phyloP scores from a whole-genome alignment of 2,329 filamentous ascomycete species.

The Hawksworthiomyces lignivorus region DNA sequence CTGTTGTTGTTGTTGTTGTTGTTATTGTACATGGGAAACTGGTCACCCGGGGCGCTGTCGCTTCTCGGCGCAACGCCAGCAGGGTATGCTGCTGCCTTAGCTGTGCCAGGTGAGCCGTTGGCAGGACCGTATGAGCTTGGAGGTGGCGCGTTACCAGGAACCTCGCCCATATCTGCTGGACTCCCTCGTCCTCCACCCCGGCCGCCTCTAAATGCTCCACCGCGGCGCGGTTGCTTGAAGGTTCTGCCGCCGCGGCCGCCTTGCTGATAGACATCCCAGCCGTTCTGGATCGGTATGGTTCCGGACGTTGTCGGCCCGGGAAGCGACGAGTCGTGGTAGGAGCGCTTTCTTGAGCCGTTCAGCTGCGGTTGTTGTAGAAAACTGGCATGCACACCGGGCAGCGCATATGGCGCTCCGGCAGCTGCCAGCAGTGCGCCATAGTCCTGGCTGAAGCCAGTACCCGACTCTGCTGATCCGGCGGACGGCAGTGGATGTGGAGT shows the following conservation, averaged over 20 bases:
- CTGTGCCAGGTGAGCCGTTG: too few relatives aligned
- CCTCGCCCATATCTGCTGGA: too few relatives aligned
- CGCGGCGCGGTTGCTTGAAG: constrained; percentile 54
- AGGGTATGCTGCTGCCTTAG: too few relatives aligned
- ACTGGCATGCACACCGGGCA: too few relatives aligned
- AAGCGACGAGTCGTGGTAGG: constrained; percentile 37
- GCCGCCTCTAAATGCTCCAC: constrained; percentile 25
- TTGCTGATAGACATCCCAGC: constrained; percentile 31
- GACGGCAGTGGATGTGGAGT: neutral
- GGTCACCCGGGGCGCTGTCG: constrained; percentile 35
- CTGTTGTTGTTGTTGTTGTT: neutral
- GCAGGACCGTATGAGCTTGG: too few relatives aligned
- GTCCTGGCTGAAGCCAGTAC: neutral
- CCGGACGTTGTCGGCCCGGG: neutral
- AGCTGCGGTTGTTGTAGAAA: too few relatives aligned
- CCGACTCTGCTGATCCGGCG: neutral
- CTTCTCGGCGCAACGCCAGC: too few relatives aligned
- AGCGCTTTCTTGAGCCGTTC: constrained; percentile 41
- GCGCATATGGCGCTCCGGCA: neutral
- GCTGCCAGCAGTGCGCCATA: neutral
- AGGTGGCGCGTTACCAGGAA: constrained; percentile 4
- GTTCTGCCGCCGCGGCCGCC: constrained; percentile 29
- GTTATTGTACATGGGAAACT: constrained; percentile 19
- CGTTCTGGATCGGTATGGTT: constrained; percentile 16
- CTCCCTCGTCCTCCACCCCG: constrained; percentile 25